Conservation (phyloP, 2,329 filamentous ascomycete genomes). For the Hysterium pulicare region DNA sequence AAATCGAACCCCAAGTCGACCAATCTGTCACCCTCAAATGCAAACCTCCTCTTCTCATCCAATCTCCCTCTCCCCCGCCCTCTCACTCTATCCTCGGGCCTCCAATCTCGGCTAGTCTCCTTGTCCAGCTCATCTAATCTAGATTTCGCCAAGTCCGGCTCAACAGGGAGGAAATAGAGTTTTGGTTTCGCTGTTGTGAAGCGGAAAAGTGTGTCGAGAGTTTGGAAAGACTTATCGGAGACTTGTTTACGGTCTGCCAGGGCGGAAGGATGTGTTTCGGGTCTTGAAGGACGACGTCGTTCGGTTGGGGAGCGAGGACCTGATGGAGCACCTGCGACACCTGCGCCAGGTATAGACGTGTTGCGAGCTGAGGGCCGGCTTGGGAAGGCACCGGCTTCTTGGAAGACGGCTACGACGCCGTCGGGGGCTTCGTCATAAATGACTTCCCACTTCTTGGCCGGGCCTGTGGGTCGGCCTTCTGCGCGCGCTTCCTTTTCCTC, state of each 20-base stretch:
- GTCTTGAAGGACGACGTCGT: neutral
- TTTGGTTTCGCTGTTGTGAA: constrained; percentile 61
- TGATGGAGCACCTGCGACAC: constrained; percentile 16
- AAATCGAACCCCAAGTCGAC: constrained; percentile 40
- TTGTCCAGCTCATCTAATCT: constrained; percentile 60
- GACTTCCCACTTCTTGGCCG: constrained; percentile 30
- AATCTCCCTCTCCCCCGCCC: constrained; percentile 21
- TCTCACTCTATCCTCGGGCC: constrained; percentile 22
- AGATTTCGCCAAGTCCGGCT: constrained; percentile 59
- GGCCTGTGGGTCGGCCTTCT: constrained; percentile 11
- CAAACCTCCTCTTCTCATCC: constrained; percentile 40
- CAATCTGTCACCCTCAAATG: constrained; percentile 42
- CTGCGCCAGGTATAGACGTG: neutral
- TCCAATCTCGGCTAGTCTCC: constrained; percentile 43
- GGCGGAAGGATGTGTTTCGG: neutral
- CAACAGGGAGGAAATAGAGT: constrained; percentile 64
- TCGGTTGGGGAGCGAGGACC: constrained; percentile 7
- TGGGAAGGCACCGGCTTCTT: constrained; percentile 27
- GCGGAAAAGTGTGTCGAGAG: constrained; percentile 58
- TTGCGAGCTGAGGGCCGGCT: neutral
- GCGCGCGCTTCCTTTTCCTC: constrained; percentile 28
- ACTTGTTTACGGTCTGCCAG: constrained; percentile 23
- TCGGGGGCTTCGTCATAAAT: constrained; percentile 18
- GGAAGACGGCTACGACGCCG: constrained; percentile 25
- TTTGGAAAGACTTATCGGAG: constrained; percentile 43